phyloP scores from a whole-genome alignment of 495 filamentous ascomycete genomes.

The Daldinia bambusicola region DNA sequence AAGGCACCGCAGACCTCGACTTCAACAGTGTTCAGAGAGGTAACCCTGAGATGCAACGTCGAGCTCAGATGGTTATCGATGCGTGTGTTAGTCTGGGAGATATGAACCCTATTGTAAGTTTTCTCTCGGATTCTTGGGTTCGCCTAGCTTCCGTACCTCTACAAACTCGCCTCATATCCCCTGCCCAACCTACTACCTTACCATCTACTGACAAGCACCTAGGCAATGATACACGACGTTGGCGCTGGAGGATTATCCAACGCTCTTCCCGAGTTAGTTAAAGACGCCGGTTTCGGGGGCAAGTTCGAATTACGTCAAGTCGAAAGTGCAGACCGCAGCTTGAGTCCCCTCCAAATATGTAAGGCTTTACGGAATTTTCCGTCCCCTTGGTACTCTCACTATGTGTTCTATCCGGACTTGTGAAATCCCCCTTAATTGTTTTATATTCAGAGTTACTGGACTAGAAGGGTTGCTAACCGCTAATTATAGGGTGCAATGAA shows the following conservation, averaged over 20 bases:
- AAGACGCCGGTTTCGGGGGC: slow-evolving; percentile 88
- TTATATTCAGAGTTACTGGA: neutral
- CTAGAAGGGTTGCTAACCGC: neutral
- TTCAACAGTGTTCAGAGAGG: slow-evolving; percentile 95
- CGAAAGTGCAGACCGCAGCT: slow-evolving; percentile 85
- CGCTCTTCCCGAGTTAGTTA: slow-evolving; percentile 89
- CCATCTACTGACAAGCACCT: neutral
- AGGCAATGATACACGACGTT: slow-evolving; percentile 93
- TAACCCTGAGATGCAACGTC: slow-evolving; percentile 93
- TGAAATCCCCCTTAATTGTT: neutral
- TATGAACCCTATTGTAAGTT: slow-evolving; percentile 75
- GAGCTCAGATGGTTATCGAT: slow-evolving; percentile 93
- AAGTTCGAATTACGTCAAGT: slow-evolving; percentile 91
- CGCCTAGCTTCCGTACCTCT: neutral
- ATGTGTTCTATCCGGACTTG: neutral
- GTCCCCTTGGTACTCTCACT: neutral
- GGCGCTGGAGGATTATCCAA: slow-evolving; percentile 96
- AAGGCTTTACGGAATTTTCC: slow-evolving; percentile 22
- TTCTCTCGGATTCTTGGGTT: neutral
- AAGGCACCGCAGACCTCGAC: slow-evolving; percentile 88
- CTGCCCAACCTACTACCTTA: neutral
- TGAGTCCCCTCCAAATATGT: slow-evolving; percentile 82
- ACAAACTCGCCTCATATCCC: neutral
- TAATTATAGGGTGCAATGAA: slow-evolving; percentile 73
- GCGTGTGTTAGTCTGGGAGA: slow-evolving; percentile 84